Conservation (phyloP, 73 alveolate genomes). For the Uronychia setigera region DNA sequence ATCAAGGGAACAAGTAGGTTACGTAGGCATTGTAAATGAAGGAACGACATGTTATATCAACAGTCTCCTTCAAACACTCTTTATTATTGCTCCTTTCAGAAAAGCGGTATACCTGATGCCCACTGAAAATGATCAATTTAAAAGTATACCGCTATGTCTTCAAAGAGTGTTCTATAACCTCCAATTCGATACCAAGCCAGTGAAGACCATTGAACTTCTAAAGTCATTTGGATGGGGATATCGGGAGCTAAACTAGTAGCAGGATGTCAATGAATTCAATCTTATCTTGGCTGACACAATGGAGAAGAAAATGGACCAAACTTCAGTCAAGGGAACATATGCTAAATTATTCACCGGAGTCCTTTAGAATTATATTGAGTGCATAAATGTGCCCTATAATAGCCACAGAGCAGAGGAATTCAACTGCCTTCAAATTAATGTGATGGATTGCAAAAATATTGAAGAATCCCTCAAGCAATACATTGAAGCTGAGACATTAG, state of each 20-base stretch:
- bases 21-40: slow-evolving; percentile 10
- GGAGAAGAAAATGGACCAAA: slow-evolving; percentile 1
- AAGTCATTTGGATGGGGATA: neutral
- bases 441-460: neutral
- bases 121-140: slow-evolving; percentile 70
- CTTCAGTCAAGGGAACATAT: slow-evolving; percentile 6
- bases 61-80: slow-evolving; percentile 14
- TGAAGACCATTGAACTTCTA: neutral
- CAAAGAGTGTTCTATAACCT: neutral
- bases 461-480: neutral
- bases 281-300: neutral
- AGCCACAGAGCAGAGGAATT: slow-evolving; percentile 5
- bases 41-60: slow-evolving; percentile 18
- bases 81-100: slow-evolving; percentile 11
- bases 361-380: slow-evolving; percentile 4
- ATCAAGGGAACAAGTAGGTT: neutral
- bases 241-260: neutral
- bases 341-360: neutral
- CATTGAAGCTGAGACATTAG: slow-evolving; percentile 1
- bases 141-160: slow-evolving; percentile 11
- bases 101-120: slow-evolving; percentile 85
- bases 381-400: neutral
- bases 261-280: slow-evolving; percentile 18
- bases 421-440: slow-evolving; percentile 8
- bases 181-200: neutral